phyloP scores from a whole-genome alignment of 208 protist species.

The Leishmania tarentolae region DNA sequence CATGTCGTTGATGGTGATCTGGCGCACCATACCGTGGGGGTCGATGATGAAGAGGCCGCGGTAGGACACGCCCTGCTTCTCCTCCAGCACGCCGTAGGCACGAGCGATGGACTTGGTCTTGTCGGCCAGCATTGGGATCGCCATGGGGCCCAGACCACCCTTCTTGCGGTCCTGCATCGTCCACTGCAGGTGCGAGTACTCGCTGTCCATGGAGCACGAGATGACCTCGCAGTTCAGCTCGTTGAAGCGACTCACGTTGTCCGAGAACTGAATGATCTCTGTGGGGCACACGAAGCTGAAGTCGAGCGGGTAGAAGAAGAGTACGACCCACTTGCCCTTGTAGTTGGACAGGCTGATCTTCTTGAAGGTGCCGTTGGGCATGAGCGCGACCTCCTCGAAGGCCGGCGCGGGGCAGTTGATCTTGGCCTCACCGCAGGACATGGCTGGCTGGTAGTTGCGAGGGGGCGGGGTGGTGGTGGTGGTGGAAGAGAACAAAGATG shows the following conservation, averaged over 20 bases:
- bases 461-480: background rate
- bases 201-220: conserved; percentile 93
- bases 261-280: conserved; percentile 96
- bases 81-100: conserved; percentile 94
- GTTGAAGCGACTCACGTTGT: conserved; percentile 91
- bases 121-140: conserved; percentile 97
- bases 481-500: background rate
- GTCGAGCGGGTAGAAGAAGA: conserved; percentile 98
- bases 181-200: conserved; percentile 97
- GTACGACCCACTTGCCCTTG: conserved; percentile 95
- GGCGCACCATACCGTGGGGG: conserved; percentile 88
- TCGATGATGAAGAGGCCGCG: conserved; percentile 97
- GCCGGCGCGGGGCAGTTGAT: conserved; percentile 87
- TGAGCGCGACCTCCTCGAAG: conserved; percentile 92
- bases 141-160: conserved; percentile 96
- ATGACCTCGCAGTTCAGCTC: conserved; percentile 90
- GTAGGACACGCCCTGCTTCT: conserved; percentile 87
- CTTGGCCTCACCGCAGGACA: conserved; percentile 1
- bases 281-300: conserved; percentile 98
- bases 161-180: conserved; percentile 94
- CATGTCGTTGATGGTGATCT: conserved; percentile 95
- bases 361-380: conserved; percentile 95
- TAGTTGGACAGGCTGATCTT: conserved; percentile 88
- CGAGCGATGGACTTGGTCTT: conserved; percentile 91
- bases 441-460: background rate